A percentile compares a stretch with the other conserved stretches of the same genome.
These are phyloP conservation scores for Stagonosporopsis chrysanthemi DNA, from an alignment of 2,329 filamentous ascomycete species.

Conservation along the genomic window DNA sequence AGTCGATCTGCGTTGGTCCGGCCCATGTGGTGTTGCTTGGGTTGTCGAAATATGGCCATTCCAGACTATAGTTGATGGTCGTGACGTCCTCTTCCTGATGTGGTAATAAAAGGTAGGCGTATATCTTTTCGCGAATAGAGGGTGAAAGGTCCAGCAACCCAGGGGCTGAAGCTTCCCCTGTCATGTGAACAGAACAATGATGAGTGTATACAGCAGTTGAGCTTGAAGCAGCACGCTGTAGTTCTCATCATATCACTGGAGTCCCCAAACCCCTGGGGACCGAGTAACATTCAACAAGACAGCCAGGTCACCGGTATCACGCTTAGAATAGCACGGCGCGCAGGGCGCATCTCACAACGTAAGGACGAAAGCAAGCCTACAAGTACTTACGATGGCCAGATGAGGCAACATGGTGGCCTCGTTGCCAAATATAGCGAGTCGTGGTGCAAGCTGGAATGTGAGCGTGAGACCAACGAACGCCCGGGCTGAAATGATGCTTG, in stretches of 20 bases:
- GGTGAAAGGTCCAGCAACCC: constrained; percentile 5
- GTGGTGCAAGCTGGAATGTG: constrained; percentile 13
- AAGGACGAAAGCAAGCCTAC: constrained; percentile 5
- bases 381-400: background rate
- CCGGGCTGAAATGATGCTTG: background rate
- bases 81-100: constrained; percentile 46
- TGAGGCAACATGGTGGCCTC: constrained; percentile 1
- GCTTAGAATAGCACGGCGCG: constrained; percentile 13
- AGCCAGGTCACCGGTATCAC: constrained; percentile 1
- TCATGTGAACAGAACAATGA: background rate
- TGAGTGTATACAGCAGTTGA: background rate
- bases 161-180: background rate
- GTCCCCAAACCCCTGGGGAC: background rate
- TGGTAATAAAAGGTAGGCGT: constrained; percentile 32
- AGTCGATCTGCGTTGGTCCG: constrained; percentile 35
- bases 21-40: constrained; percentile 43
- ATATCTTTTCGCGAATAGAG: constrained; percentile 22
- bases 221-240: background rate
- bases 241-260: background rate
- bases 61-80: constrained; percentile 46
- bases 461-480: constrained; percentile 6
- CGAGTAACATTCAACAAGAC: background rate
- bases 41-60: constrained; percentile 39
- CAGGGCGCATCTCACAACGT: constrained; percentile 3
- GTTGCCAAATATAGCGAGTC: constrained; percentile 14